Base-by-base conservation (phyloP, 2,329 filamentous ascomycete genomes). In the Westerdykella aurantiaca region DNA sequence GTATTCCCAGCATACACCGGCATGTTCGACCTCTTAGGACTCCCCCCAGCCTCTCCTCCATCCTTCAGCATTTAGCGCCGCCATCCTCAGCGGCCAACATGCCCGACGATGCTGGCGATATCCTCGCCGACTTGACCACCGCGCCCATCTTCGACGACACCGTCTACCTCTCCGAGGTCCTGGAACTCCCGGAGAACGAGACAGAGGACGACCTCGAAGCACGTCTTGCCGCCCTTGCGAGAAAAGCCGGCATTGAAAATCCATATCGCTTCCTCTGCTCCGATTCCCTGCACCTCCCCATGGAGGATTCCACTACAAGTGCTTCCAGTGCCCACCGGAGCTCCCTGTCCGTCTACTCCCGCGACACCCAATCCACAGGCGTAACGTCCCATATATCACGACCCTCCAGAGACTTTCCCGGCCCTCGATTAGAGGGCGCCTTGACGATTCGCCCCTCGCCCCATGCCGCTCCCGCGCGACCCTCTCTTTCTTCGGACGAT, bases 121-220 rank as follows among this genome's bases (percentile, higher is more conserved):
- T 46, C 33, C 34, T 53, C 34, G 46, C 50, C 39, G 54, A 58
- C 43, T 53, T 61, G 37, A 52, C 46, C 39, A 56, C 56, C 6
- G 58, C 56, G 29, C 56, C 58, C 50, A 63, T 67, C 29, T 66
- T 67, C 45, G 63, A 66, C 52, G 55, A 67, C 44, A 50, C 52
- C 34, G 42, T 59, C 34, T 67, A 64, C 42, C 47, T 51, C 7
- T 41, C 52, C n/a, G 63, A 67, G 42, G 64, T 58, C 5, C 52
- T 67, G 18, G 41, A 47, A 21, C 52, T 64, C 11, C 52, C 56
- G 2, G 47, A 46, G 1, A 43, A 45, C 42, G 53, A 64, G 25
- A 58, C 45, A 34, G 64, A 67, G 41, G 61, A 66, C 43, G 51
- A 61, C 14, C 21, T 64, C 29, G 61, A 66, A 37, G 52, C 56